A percentile compares a stretch with the other conserved stretches of the same genome.
Conservation (phyloP, 805 yeast genomes). For the Clavispora fructus region DNA sequence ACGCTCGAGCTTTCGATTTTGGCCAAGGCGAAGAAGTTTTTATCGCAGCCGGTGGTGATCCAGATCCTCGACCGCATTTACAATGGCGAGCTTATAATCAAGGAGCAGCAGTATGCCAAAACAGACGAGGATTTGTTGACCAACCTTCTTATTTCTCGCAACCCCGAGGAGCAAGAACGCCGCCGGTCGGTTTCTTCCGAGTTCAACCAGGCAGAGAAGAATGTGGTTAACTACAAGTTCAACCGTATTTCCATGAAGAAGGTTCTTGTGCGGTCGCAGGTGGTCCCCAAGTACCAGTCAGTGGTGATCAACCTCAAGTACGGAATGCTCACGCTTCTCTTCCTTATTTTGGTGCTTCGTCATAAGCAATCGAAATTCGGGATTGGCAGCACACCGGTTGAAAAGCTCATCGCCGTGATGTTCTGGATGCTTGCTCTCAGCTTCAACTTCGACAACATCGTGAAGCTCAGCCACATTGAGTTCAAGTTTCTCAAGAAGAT, state of each 20-base stretch:
- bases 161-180: neutral
- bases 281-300: slow-evolving; percentile 39
- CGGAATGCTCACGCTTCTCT: slow-evolving; percentile 25
- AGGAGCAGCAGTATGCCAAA: slow-evolving; percentile 25
- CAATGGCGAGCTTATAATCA: slow-evolving; percentile 44
- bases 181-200: neutral
- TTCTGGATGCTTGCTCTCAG: slow-evolving; percentile 45
- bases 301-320: slow-evolving; percentile 34
- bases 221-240: slow-evolving; percentile 27
- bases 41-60: slow-evolving; percentile 48
- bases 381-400: slow-evolving; percentile 2
- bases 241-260: slow-evolving; percentile 27
- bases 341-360: slow-evolving; percentile 24
- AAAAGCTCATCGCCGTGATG: slow-evolving; percentile 22
- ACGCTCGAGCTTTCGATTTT: slow-evolving; percentile 49
- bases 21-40: slow-evolving; percentile 46
- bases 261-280: slow-evolving; percentile 25
- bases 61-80: slow-evolving; percentile 45
- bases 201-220: slow-evolving; percentile 9
- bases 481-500: slow-evolving; percentile 41
- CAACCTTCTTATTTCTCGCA: neutral
- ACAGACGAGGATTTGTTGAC: slow-evolving; percentile 7
- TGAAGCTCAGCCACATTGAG: slow-evolving; percentile 41
- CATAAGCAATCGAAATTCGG: slow-evolving; percentile 11
- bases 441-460: slow-evolving; percentile 43